Evolutionary conservation across 345 rosid species (phyloP), one percentile per base, ranked within the genome.

Genomic region (Salix arbutifolia): DNA sequence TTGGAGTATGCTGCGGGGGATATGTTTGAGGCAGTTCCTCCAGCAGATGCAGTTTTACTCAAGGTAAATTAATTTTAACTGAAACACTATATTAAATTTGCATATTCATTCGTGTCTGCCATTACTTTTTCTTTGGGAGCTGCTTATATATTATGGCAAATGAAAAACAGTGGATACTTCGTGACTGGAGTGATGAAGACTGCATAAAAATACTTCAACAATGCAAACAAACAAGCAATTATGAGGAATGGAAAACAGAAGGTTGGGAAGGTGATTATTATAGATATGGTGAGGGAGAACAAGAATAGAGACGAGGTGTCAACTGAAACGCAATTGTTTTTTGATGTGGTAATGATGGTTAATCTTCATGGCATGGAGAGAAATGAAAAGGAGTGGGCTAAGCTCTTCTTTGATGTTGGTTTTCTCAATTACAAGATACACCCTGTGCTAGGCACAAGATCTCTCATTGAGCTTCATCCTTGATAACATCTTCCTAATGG

Each of bases 391-490:
- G 83, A 86, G 7, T 82, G 81, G 85, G 78, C 78, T 16, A 69
- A 78, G 12, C 75, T 86, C 30, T 82, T 86, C 46, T 23, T 33
- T 12, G 71, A 42, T 53, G 83, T 84, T 38, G 87, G 86, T 6
- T 86, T 78, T 10, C 67, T 70, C 33, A 8, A 65, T 67, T 80
- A 84, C 19, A 82, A 80, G 48, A 86, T 86, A 23, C 26, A 19
- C 21, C 83, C 71, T 28, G 25, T 44, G 2, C 19, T 80, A 0
- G 85, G 87, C 4, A 4, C 62, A 14, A 67, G 81, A 42, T 26
- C 85, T 4, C 42, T 86, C 26, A 84, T 84, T 50, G 80, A 82
- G 35, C 74, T 82, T 70, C 84, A 44, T 73, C 82, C 76, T 30
- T 81, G 44, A 75, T 8, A 38, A n/a, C 1, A 18, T 58, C n/a